Conservation (phyloP, 768 basidiomycete species). For the Naganishia antarctica region DNA sequence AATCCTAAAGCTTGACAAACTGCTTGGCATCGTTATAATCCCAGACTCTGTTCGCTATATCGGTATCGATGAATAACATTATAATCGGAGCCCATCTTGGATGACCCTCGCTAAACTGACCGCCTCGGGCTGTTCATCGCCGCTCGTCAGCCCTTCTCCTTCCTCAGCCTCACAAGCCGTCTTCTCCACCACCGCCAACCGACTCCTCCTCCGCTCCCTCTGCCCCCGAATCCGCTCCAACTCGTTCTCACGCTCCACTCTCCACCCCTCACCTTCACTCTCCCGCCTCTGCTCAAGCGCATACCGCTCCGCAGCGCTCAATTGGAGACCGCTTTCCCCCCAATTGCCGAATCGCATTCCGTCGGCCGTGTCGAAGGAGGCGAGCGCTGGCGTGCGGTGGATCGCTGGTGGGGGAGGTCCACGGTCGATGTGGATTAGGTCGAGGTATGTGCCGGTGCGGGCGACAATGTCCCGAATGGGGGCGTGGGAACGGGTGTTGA, state of each 20-base stretch:
- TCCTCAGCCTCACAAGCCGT: conserved; percentile 6
- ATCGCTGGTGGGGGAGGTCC: conserved; percentile 39
- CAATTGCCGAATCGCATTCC: conserved; percentile 23
- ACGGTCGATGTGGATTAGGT: conserved; percentile 44
- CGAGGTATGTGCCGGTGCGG: conserved; percentile 55
- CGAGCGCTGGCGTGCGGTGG: conserved; percentile 30
- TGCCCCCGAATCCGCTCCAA: conserved; percentile 43
- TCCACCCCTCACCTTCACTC: conserved; percentile 50
- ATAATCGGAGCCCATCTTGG: too few relatives aligned
- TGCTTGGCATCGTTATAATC: too few relatives aligned
- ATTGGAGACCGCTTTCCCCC: conserved; percentile 1
- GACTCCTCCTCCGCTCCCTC: conserved; percentile 13
- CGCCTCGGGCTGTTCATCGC: too few relatives aligned
- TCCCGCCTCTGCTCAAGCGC: conserved; percentile 9
- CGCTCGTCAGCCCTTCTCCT: conserved; percentile 12
- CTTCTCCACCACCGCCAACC: neutral
- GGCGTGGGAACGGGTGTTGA: conserved; percentile 65
- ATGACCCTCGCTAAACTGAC: too few relatives aligned
- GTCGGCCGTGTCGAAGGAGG: conserved; percentile 15
- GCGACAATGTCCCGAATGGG: conserved; percentile 66
- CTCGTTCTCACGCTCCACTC: conserved; percentile 49
- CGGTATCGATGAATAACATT: too few relatives aligned
- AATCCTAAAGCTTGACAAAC: too few relatives aligned
- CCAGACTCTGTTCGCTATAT: too few relatives aligned
- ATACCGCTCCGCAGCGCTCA: neutral